phyloP scores from a whole-genome alignment of 306 rosid genomes.

The Amphicarpaea edgeworthii region DNA sequence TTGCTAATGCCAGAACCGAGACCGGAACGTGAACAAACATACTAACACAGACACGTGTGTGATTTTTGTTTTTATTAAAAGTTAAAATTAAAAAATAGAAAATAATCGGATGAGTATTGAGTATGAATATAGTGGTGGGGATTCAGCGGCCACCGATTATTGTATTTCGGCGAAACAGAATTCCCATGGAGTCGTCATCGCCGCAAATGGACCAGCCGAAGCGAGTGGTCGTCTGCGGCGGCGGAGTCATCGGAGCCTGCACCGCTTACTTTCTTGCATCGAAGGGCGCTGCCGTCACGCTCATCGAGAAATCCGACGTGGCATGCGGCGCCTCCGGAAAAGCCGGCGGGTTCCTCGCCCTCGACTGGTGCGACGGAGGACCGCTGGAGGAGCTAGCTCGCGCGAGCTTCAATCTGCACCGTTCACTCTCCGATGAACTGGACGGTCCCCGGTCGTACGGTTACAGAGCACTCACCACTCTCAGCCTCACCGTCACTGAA shows the following conservation, averaged over 20 bases:
- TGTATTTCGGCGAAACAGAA: conserved; percentile 43
- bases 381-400: conserved; percentile 72
- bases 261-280: conserved; percentile 81
- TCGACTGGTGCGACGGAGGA: conserved; percentile 92
- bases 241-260: conserved; percentile 85
- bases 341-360: conserved; percentile 94
- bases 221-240: conserved; percentile 83
- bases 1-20: background rate
- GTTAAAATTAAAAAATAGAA: no score
- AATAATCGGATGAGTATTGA: background rate
- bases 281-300: conserved; percentile 84
- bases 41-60: conserved; percentile 26
- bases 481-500: no score
- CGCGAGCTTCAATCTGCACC: conserved; percentile 87
- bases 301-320: conserved; percentile 75
- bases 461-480: conserved; percentile 54
- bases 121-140: conserved; percentile 43
- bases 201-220: no score
- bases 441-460: conserved; percentile 83
- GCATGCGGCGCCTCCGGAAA: conserved; percentile 96
- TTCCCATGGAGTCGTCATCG: no score
- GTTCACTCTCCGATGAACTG: conserved; percentile 70
- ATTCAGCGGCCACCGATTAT: background rate
- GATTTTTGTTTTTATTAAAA: background rate
- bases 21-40: background rate